A percentile compares a stretch with the other conserved stretches of the same genome.
phyloP scores from a whole-genome alignment of 805 yeast genomes.

The Nakazawaea pomicola region DNA sequence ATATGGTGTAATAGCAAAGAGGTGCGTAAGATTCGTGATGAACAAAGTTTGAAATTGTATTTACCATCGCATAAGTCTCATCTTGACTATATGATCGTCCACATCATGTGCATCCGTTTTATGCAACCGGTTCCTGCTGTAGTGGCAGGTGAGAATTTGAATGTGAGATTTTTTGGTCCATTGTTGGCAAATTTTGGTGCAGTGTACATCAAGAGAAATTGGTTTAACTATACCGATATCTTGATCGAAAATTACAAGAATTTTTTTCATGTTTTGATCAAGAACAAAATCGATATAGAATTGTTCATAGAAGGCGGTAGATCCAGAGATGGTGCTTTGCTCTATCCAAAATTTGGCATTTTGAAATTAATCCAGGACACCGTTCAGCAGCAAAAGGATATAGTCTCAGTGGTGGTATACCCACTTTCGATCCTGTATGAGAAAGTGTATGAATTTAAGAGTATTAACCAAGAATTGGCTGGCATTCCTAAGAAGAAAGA shows the following conservation, averaged over 20 bases:
- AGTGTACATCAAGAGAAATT: slow-evolving; percentile 48
- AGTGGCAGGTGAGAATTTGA: slow-evolving; percentile 63
- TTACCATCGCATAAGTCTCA: slow-evolving; percentile 62
- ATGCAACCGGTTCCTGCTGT: slow-evolving; percentile 52
- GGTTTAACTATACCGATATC: slow-evolving; percentile 29
- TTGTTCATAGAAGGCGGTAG: slow-evolving; percentile 66
- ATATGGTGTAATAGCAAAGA: slow-evolving; percentile 7
- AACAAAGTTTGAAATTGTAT: slow-evolving; percentile 23
- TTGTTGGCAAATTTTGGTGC: slow-evolving; percentile 49
- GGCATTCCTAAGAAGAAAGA: slow-evolving; percentile 10
- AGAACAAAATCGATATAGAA: slow-evolving; percentile 47
- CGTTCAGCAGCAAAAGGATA: slow-evolving; percentile 34
- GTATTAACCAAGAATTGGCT: slow-evolving; percentile 7
- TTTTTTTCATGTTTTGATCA: slow-evolving; percentile 42
- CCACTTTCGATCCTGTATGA: slow-evolving; percentile 60
- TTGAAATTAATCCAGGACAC: slow-evolving; percentile 47
- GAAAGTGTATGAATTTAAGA: slow-evolving; percentile 43
- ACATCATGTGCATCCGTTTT: slow-evolving; percentile 46
- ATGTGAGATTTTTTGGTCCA: slow-evolving; percentile 50
- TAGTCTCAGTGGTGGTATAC: slow-evolving; percentile 29
- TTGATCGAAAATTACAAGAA: slow-evolving; percentile 39
- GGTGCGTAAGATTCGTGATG: background rate
- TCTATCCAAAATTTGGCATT: slow-evolving; percentile 59
- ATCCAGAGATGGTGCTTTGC: slow-evolving; percentile 59
- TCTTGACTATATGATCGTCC: slow-evolving; percentile 55